Percentiles rank a stretch among this genome's conserved stretches.
Evolutionary conservation across 192 early-diverging fungal genomes (phyloP).

Genomic region (Endogone sp.): DNA sequence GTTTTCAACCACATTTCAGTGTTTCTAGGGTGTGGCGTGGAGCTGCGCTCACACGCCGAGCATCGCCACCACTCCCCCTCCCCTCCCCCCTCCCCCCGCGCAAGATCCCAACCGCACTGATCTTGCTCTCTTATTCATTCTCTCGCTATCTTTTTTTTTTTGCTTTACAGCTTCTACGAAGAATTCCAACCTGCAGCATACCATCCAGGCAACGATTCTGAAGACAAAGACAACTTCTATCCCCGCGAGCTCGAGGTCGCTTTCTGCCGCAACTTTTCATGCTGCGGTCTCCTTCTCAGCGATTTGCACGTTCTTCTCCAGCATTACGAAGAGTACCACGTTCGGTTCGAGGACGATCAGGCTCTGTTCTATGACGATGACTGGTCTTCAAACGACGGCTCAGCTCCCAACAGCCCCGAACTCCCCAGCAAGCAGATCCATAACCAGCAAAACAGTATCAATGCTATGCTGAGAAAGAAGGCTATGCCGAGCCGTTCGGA

Average conservation of each 20-base stretch:
- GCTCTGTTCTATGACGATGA: conserved; percentile 36
- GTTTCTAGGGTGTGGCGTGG: no score
- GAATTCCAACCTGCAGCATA: neutral
- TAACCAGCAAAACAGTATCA: conserved; percentile 16
- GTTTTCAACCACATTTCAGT: no score
- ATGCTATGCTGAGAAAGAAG: conserved; percentile 24
- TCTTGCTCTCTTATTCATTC: no score
- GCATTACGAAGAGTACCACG: conserved; percentile 96
- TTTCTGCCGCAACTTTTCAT: conserved; percentile 94
- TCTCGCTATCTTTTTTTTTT: neutral
- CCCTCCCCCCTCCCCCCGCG: no score
- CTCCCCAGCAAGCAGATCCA: conserved; percentile 9
- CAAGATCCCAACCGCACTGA: neutral
- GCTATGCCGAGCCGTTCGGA: conserved; percentile 21
- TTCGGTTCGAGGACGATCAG: conserved; percentile 84
- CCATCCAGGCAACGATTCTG: neutral
- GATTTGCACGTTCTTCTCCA: conserved; percentile 94
- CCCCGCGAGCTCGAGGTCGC: conserved; percentile 63
- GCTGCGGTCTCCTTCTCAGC: conserved; percentile 85
- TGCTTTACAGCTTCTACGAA: neutral
- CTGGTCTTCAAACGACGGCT: conserved; percentile 11
- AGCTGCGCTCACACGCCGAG: no score
- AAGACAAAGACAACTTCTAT: neutral
- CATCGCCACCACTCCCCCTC: no score
- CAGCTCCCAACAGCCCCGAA: conserved; percentile 19